phyloP scores from a whole-genome alignment of 371 early-diverging fungal species.

The Mucor racemosus region DNA sequence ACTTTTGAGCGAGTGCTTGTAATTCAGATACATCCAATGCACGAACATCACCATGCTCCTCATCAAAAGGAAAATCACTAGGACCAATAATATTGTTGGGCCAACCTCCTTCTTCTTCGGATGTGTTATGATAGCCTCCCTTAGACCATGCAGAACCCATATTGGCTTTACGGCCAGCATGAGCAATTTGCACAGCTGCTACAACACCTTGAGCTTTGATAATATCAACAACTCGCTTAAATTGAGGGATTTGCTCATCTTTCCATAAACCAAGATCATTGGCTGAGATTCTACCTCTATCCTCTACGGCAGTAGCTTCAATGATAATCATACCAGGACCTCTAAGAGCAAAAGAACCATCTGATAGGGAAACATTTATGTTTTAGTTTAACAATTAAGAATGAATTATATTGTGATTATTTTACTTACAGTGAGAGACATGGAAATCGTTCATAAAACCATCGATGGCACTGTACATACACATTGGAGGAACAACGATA shows the following conservation, averaged over 20 bases:
- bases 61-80: constrained; percentile 57
- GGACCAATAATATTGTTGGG: constrained; percentile 77
- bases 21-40: constrained; percentile 74
- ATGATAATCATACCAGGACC: constrained; percentile 79
- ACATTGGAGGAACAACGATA: constrained; percentile 85
- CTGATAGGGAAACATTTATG: too few relatives aligned
- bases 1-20: constrained; percentile 57
- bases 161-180: constrained; percentile 85
- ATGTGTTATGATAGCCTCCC: constrained; percentile 54
- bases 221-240: constrained; percentile 66
- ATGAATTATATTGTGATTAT: too few relatives aligned
- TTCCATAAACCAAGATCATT: constrained; percentile 77
- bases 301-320: constrained; percentile 81
- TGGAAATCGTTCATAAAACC: constrained; percentile 53
- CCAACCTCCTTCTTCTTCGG: constrained; percentile 85
- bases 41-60: constrained; percentile 52
- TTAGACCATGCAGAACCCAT: constrained; percentile 72
- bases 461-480: constrained; percentile 45
- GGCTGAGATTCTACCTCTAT: constrained; percentile 81
- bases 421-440: constrained; percentile 61
- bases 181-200: constrained; percentile 79
- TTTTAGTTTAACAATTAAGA: too few relatives aligned
- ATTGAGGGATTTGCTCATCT: constrained; percentile 75
- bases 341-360: constrained; percentile 69
- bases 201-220: constrained; percentile 67